Conservation (phyloP, 2,329 filamentous ascomycete species). For the Coleophoma eucalyptorum region DNA sequence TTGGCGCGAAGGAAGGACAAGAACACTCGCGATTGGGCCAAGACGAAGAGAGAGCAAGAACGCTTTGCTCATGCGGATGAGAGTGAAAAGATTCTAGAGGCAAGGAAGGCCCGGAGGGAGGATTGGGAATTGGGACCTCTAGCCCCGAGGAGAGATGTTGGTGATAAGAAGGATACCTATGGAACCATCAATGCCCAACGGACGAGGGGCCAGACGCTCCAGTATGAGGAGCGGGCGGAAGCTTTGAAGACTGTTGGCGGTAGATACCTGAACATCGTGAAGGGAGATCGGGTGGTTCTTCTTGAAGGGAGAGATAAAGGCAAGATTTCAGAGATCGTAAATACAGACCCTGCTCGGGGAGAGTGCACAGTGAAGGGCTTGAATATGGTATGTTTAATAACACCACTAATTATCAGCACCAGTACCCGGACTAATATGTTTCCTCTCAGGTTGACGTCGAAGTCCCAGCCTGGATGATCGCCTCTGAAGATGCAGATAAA, state of each 20-base stretch:
- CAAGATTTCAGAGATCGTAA: constrained; percentile 71
- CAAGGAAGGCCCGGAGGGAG: constrained; percentile 59
- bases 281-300: constrained; percentile 78
- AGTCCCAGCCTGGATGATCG: constrained; percentile 35
- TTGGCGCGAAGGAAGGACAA: constrained; percentile 30
- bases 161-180: constrained; percentile 50
- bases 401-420: not conserved
- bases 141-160: constrained; percentile 72
- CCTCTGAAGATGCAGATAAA: constrained; percentile 31
- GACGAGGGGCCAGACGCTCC: constrained; percentile 24
- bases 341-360: constrained; percentile 50
- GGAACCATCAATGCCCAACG: constrained; percentile 45
- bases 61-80: constrained; percentile 21
- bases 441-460: constrained; percentile 33
- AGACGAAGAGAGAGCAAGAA: constrained; percentile 15
- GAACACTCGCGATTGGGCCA: constrained; percentile 18
- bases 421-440: constrained; percentile 6
- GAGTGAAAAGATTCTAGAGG: constrained; percentile 35
- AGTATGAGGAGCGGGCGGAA: constrained; percentile 11
- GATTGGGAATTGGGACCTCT: constrained; percentile 77
- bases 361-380: constrained; percentile 58
- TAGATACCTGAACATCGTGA: constrained; percentile 57
- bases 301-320: constrained; percentile 76
- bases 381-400: constrained; percentile 52
- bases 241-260: constrained; percentile 29